Percentiles rank a stretch among this genome's conserved stretches.
Conservation (phyloP, 1,284 basidiomycete species). For the Cryptococcus sp. region DNA sequence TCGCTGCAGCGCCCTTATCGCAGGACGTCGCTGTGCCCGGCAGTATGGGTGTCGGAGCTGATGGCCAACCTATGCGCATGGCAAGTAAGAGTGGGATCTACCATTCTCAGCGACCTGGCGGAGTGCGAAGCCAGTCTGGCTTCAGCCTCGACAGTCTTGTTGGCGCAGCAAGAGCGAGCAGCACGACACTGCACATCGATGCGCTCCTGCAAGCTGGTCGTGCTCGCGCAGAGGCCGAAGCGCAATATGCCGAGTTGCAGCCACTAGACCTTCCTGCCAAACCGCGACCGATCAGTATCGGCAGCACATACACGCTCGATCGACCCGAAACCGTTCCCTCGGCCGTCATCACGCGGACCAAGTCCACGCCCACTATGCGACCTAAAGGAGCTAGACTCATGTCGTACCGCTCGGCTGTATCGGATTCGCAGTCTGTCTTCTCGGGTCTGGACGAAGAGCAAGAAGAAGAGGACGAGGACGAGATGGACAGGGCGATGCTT, state of each 20-base stretch:
- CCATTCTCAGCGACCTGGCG: slow-evolving; percentile 1
- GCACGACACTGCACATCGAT: slow-evolving; percentile 47
- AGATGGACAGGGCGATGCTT: slow-evolving; percentile 22
- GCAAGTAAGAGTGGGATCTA: slow-evolving; percentile 11
- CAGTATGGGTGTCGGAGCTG: neutral
- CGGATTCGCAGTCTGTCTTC: slow-evolving; percentile 18
- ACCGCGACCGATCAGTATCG: slow-evolving; percentile 23
- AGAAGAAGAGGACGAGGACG: slow-evolving; percentile 5
- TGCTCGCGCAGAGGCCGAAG: slow-evolving; percentile 29
- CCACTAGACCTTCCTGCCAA: neutral
- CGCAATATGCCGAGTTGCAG: neutral
- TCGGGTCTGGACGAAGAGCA: slow-evolving; percentile 24
- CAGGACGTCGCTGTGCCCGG: neutral
- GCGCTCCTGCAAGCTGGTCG: slow-evolving; percentile 34
- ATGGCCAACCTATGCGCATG: slow-evolving; percentile 5
- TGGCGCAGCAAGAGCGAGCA: slow-evolving; percentile 32
- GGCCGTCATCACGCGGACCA: slow-evolving; percentile 2
- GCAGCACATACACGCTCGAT: slow-evolving; percentile 25
- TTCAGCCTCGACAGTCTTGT: slow-evolving; percentile 11
- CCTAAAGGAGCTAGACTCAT: slow-evolving; percentile 22
- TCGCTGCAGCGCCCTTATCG: slow-evolving; percentile 5
- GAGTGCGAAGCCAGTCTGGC: slow-evolving; percentile 9
- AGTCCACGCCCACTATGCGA: slow-evolving; percentile 17
- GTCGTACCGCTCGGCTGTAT: slow-evolving; percentile 29
- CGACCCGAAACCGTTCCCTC: neutral